Conservation (phyloP, 225 moss, liverwort and hornwort genomes). For the Sphagnum tenellum region DNA sequence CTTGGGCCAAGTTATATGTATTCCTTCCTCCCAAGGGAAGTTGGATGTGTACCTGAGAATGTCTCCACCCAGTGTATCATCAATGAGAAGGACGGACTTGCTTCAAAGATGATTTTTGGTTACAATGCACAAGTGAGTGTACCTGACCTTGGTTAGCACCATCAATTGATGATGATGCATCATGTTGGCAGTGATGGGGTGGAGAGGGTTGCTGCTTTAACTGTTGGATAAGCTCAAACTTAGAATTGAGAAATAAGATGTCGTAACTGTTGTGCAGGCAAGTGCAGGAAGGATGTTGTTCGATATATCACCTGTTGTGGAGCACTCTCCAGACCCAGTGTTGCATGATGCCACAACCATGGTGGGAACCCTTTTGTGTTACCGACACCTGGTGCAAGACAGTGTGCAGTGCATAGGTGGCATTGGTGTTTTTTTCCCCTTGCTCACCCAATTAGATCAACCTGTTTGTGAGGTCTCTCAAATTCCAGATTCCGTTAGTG, state of each 20-base stretch:
- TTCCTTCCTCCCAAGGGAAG: slow-evolving; percentile 70
- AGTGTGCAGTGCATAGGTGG: slow-evolving; percentile 86
- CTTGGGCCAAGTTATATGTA: slow-evolving; percentile 77
- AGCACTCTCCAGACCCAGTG: slow-evolving; percentile 50
- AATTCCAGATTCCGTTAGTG: slow-evolving; percentile 2
- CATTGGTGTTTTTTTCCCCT: slow-evolving; percentile 78
- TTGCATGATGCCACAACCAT: slow-evolving; percentile 61
- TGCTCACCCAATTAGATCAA: slow-evolving; percentile 72
- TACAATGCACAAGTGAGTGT: slow-evolving; percentile 67
- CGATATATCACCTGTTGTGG: slow-evolving; percentile 62
- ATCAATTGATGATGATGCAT: no score
- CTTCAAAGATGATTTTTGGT: slow-evolving; percentile 68
- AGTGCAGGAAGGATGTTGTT: slow-evolving; percentile 68
- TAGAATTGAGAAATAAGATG: no score
- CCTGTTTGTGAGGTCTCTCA: slow-evolving; percentile 31
- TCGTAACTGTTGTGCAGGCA: slow-evolving; percentile 30
- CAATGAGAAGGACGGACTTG: slow-evolving; percentile 64
- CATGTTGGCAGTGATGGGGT: no score
- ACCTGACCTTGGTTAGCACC: background rate
- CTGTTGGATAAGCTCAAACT: no score
- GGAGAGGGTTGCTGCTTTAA: no score
- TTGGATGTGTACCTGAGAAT: slow-evolving; percentile 71
- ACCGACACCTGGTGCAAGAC: slow-evolving; percentile 73
- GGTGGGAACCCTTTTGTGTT: slow-evolving; percentile 65
- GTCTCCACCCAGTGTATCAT: slow-evolving; percentile 56